A percentile compares a stretch with the other conserved stretches of the same genome.
Conservation (phyloP, 371 early-diverging fungal genomes). For the Mortierella sp. region DNA sequence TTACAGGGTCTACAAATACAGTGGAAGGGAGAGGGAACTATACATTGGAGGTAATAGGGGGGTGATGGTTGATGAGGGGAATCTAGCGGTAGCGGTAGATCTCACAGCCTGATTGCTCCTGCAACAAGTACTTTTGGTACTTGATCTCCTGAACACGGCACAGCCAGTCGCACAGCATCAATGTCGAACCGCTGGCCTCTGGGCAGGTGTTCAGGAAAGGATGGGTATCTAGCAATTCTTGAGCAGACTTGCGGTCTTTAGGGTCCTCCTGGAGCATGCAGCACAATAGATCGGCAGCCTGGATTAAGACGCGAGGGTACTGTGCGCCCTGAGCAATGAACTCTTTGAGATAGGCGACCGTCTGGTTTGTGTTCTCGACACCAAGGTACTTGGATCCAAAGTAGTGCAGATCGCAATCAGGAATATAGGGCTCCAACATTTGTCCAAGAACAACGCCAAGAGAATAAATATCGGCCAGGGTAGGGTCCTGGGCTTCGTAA, state of each 20-base stretch:
- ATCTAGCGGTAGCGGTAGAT: conserved; percentile 49
- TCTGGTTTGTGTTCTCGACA: conserved; percentile 63
- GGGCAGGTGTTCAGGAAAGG: conserved; percentile 34
- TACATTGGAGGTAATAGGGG: conserved; percentile 6
- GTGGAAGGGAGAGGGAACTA: conserved; percentile 2
- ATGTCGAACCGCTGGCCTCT: conserved; percentile 10
- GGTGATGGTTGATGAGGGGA: background rate
- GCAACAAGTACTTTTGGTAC: conserved; percentile 44
- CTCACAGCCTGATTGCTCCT: conserved; percentile 46
- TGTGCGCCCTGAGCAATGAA: conserved; percentile 37
- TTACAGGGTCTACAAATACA: conserved; percentile 3
- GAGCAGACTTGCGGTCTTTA: conserved; percentile 43
- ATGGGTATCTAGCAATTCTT: conserved; percentile 36
- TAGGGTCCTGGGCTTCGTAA: conserved; percentile 42
- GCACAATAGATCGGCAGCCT: conserved; percentile 47
- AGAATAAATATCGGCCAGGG: conserved; percentile 71
- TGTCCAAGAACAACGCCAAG: conserved; percentile 73
- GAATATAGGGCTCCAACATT: conserved; percentile 70
- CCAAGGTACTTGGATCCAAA: conserved; percentile 71
- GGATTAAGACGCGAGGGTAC: conserved; percentile 40
- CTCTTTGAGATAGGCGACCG: conserved; percentile 58
- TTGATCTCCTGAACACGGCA: conserved; percentile 55
- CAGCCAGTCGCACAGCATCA: conserved; percentile 51
- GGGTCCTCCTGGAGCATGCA: conserved; percentile 46
- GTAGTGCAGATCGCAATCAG: conserved; percentile 62